Evolutionary conservation across 768 basidiomycete species (phyloP).

Genomic region (Gloeophyllum trabeum): DNA sequence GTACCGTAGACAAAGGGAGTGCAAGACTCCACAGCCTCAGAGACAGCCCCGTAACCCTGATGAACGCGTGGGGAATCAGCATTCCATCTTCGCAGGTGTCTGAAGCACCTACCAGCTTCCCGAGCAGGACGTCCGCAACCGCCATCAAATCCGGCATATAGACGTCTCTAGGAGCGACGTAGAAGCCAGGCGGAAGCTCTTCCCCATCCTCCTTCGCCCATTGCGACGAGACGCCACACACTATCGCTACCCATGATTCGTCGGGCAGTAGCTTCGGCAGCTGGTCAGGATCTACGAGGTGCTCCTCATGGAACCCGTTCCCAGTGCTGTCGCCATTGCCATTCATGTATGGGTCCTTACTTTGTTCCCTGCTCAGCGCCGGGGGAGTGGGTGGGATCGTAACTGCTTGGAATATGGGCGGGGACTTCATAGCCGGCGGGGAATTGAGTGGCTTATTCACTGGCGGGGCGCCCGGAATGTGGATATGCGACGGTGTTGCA

Average conservation of each 20-base stretch:
- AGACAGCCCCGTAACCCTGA: slow-evolving; percentile 74
- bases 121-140: slow-evolving; percentile 61
- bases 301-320: slow-evolving; percentile 5
- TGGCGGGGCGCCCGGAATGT: slow-evolving; percentile 48
- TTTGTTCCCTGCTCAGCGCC: slow-evolving; percentile 17
- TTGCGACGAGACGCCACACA: slow-evolving; percentile 59
- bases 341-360: background rate
- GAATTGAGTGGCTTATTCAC: slow-evolving; percentile 24
- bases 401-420: slow-evolving; percentile 5
- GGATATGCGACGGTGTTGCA: slow-evolving; percentile 43
- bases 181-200: slow-evolving; percentile 56
- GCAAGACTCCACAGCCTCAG: slow-evolving; percentile 65
- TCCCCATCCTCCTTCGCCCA: slow-evolving; percentile 19
- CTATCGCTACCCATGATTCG: slow-evolving; percentile 65
- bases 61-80: background rate
- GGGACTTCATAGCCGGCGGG: slow-evolving; percentile 6
- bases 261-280: slow-evolving; percentile 51
- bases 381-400: slow-evolving; percentile 22
- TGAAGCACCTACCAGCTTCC: slow-evolving; percentile 59
- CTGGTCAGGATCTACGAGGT: slow-evolving; percentile 17
- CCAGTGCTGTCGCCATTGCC: background rate
- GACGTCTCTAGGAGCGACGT: slow-evolving; percentile 62
- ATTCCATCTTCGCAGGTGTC: background rate
- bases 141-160: slow-evolving; percentile 81
- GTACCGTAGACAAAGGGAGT: slow-evolving; percentile 73